Evolutionary conservation across 768 basidiomycete species (phyloP), one percentile per base, ranked within the genome.

Genomic region (Dentipellis fragilis): DNA sequence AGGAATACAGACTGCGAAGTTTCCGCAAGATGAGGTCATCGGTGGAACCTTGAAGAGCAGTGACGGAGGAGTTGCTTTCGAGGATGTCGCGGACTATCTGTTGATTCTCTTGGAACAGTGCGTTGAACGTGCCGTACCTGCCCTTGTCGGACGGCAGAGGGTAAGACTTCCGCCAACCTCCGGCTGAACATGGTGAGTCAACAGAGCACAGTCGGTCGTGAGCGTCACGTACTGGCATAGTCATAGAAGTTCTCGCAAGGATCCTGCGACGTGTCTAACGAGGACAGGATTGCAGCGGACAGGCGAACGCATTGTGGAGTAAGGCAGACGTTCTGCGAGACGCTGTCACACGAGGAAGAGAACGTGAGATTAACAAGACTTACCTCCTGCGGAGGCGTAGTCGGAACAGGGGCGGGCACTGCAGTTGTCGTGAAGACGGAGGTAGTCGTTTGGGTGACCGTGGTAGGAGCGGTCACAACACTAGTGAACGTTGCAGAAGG

Each of bases 231-330:
- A 94, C 93, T 94, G 10, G 93, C 83, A 71, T 84, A 98, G 59
- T 86, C 80, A 65, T 93, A 97, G 68, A 97, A 96, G 69, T 93
- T 87, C 62, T 97, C 89, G 69, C 96, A 99, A 0, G 96, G 96
- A 66, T 98, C 93, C 61, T 87, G 78, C 9, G 82, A 74, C 10
- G 78, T 78, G 65, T 99, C 94, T 19, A 98, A 69, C 0, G 83
- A 83, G 17, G 84, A 80, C 12, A 98, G 71, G 57, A 99, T 87
- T 0, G 83, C 78, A 1, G 91, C 88, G 10, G 95, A 85, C 11
- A 95, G 76, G 36, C 82, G 71, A 51, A 98, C 84, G 66, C 96
- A 99, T 59, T 85, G 79, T 4, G 85, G 66, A 11, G 86, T 83
- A 23, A 89, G 67, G 72, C 96, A 99, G 4, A 77, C 66, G 58